These are phyloP conservation scores for Ploettnerulaceae sp. DNA, from an alignment of 2,329 filamentous ascomycete genomes.

Conservation along the genomic window DNA sequence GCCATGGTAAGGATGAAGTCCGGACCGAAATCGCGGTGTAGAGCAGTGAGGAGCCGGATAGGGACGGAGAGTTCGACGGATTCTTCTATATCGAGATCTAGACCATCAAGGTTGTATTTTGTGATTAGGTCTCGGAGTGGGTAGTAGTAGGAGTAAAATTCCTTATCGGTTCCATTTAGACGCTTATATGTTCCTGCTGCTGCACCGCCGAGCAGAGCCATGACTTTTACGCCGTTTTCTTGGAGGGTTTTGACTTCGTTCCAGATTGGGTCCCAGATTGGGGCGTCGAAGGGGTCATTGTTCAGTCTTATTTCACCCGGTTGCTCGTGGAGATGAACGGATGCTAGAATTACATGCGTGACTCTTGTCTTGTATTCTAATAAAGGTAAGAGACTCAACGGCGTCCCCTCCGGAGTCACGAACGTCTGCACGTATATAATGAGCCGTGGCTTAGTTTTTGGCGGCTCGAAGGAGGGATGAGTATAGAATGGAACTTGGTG, in stretches of 20 bases:
- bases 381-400: conserved; percentile 55
- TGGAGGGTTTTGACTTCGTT: conserved; percentile 20
- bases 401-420: conserved; percentile 44
- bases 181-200: conserved; percentile 45
- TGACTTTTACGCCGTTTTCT: conserved; percentile 20
- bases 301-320: conserved; percentile 62
- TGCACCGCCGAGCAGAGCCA: conserved; percentile 23
- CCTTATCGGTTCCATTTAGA: conserved; percentile 47
- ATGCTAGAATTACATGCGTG: conserved; percentile 80
- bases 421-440: conserved; percentile 61
- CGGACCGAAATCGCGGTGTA: conserved; percentile 62
- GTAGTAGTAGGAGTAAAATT: conserved; percentile 66
- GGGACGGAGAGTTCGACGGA: conserved; percentile 60
- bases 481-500: neutral
- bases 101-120: conserved; percentile 55
- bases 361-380: conserved; percentile 47
- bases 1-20: conserved; percentile 73
- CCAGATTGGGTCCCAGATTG: conserved; percentile 19
- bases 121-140: conserved; percentile 62
- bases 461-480: neutral
- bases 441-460: conserved; percentile 26
- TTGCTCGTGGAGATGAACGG: conserved; percentile 70
- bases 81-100: conserved; percentile 78
- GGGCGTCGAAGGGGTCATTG: conserved; percentile 16
- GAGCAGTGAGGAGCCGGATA: conserved; percentile 58